Base-by-base conservation (phyloP, 176 grass and related monocot species). In the Aegilops bicornis region DNA sequence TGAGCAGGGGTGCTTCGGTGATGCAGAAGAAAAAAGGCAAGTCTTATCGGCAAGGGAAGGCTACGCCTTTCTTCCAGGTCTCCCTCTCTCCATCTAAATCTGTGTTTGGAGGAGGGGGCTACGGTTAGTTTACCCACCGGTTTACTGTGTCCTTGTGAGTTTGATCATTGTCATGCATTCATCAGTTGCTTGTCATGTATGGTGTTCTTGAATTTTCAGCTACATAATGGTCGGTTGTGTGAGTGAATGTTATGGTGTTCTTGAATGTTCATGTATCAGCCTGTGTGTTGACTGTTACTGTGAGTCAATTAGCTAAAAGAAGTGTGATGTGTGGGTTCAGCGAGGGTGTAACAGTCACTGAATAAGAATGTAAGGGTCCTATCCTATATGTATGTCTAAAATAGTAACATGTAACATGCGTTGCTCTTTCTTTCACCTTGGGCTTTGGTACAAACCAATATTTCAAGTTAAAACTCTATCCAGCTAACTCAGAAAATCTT, bases 51-150 rank as follows among this genome's bases (percentile, higher is more conserved):
- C 91, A 83, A 90, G 88, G 91, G 91, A 90, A 93, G 91, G 91
- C 85, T 78, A 93, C 90, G 88, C 91, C 91, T 93, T 93, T 93
- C 91, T 93, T 93, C 88, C 88, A 87, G 85, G 85, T 90, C 88
- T 88, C 89, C 89, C 89, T 90, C 58, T 87, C 80, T 90, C 89
- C 84, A 90, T 90, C 80, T 87, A 87, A 90, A 90, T 87, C 37
- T 8, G 16, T 83, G 31, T 83, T 86, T 56, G 14, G 74, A 45
- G 89, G 83, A 80, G 83, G 83, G 79, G 64, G 79, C 56, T 70
- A 77, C 69, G 11, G 14, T 86, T 50, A 76, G 23, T 75, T 85
- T 11, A 61, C 59, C 59, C 59, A 85, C 36, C 40, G 47, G 63
- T 83, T 25, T 69, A 20, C 80, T 52, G 54, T 52, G 39, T 73